Conservation (phyloP, 257 asterid genomes). For the Nicotiana sylvestris region DNA sequence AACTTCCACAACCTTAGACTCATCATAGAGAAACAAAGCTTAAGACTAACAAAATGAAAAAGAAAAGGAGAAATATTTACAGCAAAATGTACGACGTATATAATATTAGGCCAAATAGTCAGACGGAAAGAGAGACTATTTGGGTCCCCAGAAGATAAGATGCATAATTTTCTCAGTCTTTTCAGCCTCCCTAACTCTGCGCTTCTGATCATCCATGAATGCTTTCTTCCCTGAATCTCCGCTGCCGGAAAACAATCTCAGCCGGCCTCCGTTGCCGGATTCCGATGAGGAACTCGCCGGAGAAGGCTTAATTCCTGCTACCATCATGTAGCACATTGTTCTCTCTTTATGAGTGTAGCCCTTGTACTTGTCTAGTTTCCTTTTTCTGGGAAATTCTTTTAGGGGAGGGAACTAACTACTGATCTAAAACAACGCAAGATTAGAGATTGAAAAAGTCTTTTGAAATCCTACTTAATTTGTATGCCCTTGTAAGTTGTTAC, state of each 20-base stretch:
- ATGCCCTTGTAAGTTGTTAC: background rate
- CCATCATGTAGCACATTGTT: background rate
- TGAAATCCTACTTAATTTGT: background rate
- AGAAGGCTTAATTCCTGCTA: constrained; percentile 1
- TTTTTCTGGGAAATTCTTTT: background rate
- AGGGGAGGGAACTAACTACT: background rate
- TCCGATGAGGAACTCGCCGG: background rate
- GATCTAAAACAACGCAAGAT: background rate
- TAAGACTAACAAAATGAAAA: background rate
- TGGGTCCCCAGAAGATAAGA: constrained; percentile 21
- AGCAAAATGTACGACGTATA: background rate
- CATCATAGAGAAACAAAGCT: background rate
- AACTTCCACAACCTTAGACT: background rate
- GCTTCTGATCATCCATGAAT: constrained; percentile 15
- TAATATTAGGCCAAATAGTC: background rate
- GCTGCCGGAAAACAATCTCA: constrained; percentile 6
- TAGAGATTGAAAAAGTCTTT: background rate
- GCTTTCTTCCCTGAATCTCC: constrained; percentile 4
- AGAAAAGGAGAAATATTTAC: background rate
- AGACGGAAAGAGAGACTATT: background rate
- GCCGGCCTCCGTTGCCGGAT: background rate
- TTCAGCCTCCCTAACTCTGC: constrained; percentile 14
- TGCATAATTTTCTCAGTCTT: constrained; percentile 17
- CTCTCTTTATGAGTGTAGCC: background rate
- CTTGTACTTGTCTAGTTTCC: background rate